Conservation (phyloP, 768 basidiomycete genomes). For the Udeniomyces megalosporus region DNA sequence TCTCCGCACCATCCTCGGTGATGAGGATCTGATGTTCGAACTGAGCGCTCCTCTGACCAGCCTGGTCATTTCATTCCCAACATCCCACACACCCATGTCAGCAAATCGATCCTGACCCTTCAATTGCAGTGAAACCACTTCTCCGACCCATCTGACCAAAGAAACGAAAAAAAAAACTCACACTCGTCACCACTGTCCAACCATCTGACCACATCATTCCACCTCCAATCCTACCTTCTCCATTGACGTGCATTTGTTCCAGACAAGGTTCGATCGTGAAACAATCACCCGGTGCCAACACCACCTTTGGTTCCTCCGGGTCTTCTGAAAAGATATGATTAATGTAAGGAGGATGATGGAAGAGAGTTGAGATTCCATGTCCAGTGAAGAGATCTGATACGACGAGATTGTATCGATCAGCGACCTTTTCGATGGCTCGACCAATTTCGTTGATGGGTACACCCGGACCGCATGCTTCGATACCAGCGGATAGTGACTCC, state of each 20-base stretch:
- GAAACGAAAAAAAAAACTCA: conserved; percentile 24
- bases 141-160: not conserved
- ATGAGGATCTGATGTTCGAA: conserved; percentile 80
- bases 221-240: conserved; percentile 40
- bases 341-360: conserved; percentile 73
- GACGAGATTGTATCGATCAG: not conserved
- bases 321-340: conserved; percentile 35
- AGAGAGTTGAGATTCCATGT: conserved; percentile 69
- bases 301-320: conserved; percentile 27
- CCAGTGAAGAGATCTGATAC: not conserved
- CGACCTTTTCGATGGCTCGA: conserved; percentile 37
- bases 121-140: no score
- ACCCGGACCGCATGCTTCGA: conserved; percentile 59
- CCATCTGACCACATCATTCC: conserved; percentile 77
- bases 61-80: conserved; percentile 34
- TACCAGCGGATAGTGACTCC: conserved; percentile 50
- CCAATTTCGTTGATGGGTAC: conserved; percentile 55
- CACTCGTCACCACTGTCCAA: conserved; percentile 85
- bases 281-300: conserved; percentile 71
- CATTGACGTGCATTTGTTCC: conserved; percentile 36
- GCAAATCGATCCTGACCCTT: not conserved
- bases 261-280: conserved; percentile 84
- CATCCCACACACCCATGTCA: not conserved
- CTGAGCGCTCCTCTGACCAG: conserved; percentile 66
- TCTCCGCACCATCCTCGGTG: conserved; percentile 58